Conservation (phyloP, 2,329 filamentous ascomycete genomes). For the Beauveria varroae region DNA sequence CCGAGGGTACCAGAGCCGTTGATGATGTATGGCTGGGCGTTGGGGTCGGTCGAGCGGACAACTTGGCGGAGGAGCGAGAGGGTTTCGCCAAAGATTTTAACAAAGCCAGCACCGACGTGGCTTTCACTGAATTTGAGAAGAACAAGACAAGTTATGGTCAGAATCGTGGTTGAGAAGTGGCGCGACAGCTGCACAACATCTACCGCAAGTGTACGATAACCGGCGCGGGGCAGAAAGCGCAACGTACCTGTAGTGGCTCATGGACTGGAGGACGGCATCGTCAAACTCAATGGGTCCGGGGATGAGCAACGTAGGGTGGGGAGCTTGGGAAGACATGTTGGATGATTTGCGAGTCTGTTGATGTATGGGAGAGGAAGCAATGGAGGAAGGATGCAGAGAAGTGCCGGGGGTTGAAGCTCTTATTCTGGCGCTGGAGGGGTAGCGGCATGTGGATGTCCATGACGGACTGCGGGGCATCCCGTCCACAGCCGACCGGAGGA, state of each 20-base stretch:
- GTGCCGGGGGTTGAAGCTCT: slow-evolving; percentile 7
- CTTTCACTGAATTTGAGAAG: slow-evolving; percentile 59
- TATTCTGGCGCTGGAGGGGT: slow-evolving; percentile 12
- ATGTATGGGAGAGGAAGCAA: slow-evolving; percentile 12
- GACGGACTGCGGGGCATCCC: slow-evolving; percentile 11
- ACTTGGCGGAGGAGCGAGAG: slow-evolving; percentile 83
- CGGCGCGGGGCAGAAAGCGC: background rate
- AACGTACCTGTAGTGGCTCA: slow-evolving; percentile 82
- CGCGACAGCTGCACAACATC: background rate
- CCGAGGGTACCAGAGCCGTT: slow-evolving; percentile 92
- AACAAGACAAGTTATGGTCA: background rate
- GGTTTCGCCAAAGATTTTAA: slow-evolving; percentile 84
- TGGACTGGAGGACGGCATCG: slow-evolving; percentile 89
- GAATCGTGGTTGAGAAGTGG: background rate
- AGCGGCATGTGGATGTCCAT: slow-evolving; percentile 3
- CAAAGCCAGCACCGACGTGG: slow-evolving; percentile 84
- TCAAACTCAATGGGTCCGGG: slow-evolving; percentile 97
- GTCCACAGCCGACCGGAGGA: slow-evolving; percentile 8
- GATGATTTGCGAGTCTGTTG: slow-evolving; percentile 18
- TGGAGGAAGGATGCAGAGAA: slow-evolving; percentile 14
- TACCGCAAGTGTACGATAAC: background rate
- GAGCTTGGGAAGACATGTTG: slow-evolving; percentile 55
- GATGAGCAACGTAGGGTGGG: slow-evolving; percentile 74
- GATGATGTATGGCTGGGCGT: slow-evolving; percentile 85
- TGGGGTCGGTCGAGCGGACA: slow-evolving; percentile 79